Base-by-base conservation (phyloP, 2,329 filamentous ascomycete genomes). In the Aspergillus piperis region DNA sequence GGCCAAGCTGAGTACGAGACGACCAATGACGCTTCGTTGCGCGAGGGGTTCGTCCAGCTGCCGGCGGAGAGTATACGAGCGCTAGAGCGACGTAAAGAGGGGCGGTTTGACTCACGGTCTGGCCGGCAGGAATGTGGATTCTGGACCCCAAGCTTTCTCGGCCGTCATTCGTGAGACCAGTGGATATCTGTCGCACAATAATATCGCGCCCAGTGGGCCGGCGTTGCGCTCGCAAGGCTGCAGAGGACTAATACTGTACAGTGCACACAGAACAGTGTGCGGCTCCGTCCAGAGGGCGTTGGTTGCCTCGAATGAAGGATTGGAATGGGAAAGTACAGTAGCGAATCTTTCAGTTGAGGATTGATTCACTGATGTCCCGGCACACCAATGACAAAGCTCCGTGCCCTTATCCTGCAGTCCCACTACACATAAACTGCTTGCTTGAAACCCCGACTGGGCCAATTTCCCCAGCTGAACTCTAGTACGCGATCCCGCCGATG, bases 381-480 rank as follows among this genome's bases (percentile, higher is more conserved):
- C 11, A 36, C 25, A 27, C 32, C 32, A 36, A 36, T 36, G 11
- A 36, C 11, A 13, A 36, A 36, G 32, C 32, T 36, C 11, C 32
- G 11, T 13, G 32, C 11, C 32, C 32, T 36, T 36, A 36, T 36
- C 32, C 32, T 36, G 32, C 32, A 15, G 32, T 36, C 32, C 32
- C 32, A 36, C 32, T 36, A 36, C 32, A 13, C 32, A 36, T 5
- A 13, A 36, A 36, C 10, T 13, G 32, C 10, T 36, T 36, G 32
- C 32, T 36, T 32, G 30, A 32, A 13, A 32, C 30, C 10, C 30
- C 30, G 11, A 32, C 30, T 32, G 30, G 30, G 11, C 30, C 10
- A 13, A 32, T 32, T 52, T 52, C 38, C 53, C 36, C 53, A 55
- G 53, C 53, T 55, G 53, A 55, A 55, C 53, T 47, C 39, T 32